Base-by-base conservation (phyloP, 345 rosid genomes). In the Durio zibethinus region DNA sequence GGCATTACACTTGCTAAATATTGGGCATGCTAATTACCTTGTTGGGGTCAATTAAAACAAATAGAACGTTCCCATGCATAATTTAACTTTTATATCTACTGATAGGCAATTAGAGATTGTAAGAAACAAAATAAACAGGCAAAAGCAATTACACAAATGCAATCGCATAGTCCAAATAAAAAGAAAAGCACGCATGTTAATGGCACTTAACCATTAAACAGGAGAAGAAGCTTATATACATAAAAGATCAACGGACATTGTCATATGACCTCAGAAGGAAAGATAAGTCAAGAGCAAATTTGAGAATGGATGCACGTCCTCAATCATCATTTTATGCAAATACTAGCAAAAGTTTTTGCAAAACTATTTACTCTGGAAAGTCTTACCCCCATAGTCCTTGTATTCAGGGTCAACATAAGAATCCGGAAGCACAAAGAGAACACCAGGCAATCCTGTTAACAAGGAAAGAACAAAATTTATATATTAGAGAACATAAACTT, bases 361-460 rank as follows among this genome's bases (percentile, higher is more conserved):
- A n/a, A 10, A 50, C 70, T 7, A 48, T 20, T 31, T 20, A 2
- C 2, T 15, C 36, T 43, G 10, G 57, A 53, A 33, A 25, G 52
- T 31, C 85, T 84, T 86, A 94, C 99, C 98, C 1, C 99, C 97
- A 83, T 94, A 96, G 77, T 96, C 98, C 80, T 94, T 90, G 89
- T 90, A 56, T 70, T 94, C 98, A 33, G 94, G 88, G 72, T 94
- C 97, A 14, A 97, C 97, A 79, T 92, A 94, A 1, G 99, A 97
- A 80, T 97, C 98, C 0, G 98, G 98, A 38, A 97, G 92, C 80
- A 94, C 96, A 69, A 97, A 97, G 67, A 97, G 78, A 67, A 94
- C 98, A 57, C 97, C 98, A 0, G 98, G 95, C 73, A 93, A 75
- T 18, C 93, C 99, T 93, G 83, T 86, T 15, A 52, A 65, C 10